Evolutionary conservation across 495 filamentous ascomycete genomes (phyloP), one percentile per base, ranked within the genome.

Genomic region (Hapsidospora chrysogenum): DNA sequence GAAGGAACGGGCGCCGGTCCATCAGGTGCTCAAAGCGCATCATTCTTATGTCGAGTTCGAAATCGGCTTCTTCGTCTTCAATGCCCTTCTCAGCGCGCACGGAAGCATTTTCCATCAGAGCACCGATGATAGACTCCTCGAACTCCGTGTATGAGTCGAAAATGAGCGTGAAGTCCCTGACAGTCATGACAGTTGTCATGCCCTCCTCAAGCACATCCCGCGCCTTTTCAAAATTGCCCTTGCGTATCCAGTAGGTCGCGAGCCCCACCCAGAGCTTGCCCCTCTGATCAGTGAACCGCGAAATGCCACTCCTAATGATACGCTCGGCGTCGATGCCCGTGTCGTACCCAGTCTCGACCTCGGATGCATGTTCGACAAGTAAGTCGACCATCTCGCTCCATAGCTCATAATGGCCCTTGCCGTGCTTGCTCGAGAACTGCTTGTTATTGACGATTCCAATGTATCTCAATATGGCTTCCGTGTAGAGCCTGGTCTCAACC

Each of bases 311-410:
- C 35, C 83, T 70, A 37, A 99, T 77, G 52, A 96, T 95, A 31
- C 74, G 71, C 48, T 99, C 87, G 23, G 96, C 89, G 44, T 94
- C 80, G 41, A 96, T 84, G 27, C 81, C 81, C 16, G 70, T 65
- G 42, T 78, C 74, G 35, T 78, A 75, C 1, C 77, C 76, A 1
- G 80, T 85, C 43, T 87, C 72, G 35, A 99, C 76, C 26, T 89
- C 68, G 45, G 76, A 79, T 17, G 87, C 92, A 47, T 87, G 84
- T 16, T 77, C 79, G 20, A 99, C 89, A n/a, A 96, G 56, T 40
- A 96, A 49, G 45, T 96, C 87, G n/a, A 94, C 79, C 80, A 96
- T 89, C 54, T 96, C 92, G 35, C 79, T 89, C 92, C 92, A 96
- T 28, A 96, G 63, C 53, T 96, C 85, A 51, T 95, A 96, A 42